Base-by-base conservation (phyloP, 2,329 filamentous ascomycete genomes). In the Talaromyces sp. region DNA sequence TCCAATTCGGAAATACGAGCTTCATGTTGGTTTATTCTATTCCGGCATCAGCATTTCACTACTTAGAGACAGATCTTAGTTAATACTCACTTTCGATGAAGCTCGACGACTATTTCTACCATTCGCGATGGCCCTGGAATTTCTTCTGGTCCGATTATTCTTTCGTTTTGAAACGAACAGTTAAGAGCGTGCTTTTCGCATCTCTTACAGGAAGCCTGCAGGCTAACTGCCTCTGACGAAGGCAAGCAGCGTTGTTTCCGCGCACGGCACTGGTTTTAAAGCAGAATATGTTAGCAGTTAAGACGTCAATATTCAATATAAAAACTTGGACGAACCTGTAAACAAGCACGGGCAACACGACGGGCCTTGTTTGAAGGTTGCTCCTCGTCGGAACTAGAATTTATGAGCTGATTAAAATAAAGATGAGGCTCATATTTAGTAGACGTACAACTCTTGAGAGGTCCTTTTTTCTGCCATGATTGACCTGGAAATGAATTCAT, bases 151-250 rank as follows among this genome's bases (percentile, higher is more conserved):
- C 49, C 47, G n/a, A 60, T 36, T 19, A 55, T 33, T 30, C 32
- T 28, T 36, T 65, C 63, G 2, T 53, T 63, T 47, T 65, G 59
- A 55, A 65, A 65, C 3, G 64, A 65, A 55, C 64, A 65, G 44
- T 57, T 55, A 17, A 65, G 61, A 13, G 17, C 32, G 28, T 64
- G 28, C 25, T 59, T 63, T 5, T 32, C 54, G 25, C 64, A 65
- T 53, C 64, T 57, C 55, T 63, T 56, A 28, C 62, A 68, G 42
- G 63, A 60, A 8, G 57, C 58, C 33, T 63, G 61, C 5, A 62
- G 32, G 58, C 47, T 57, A 25, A 57, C 30, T 54, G 51, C 4
- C 9, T 57, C 52, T 10, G 61, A 52, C 1, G 62, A 58, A 51
- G 64, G 51, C 36, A 55, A 51, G 44, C 66, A 64, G 9, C 60